A percentile compares a stretch with the other conserved stretches of the same genome.
phyloP scores from a whole-genome alignment of 805 yeast species.

The Kregervanrija fluxuum region DNA sequence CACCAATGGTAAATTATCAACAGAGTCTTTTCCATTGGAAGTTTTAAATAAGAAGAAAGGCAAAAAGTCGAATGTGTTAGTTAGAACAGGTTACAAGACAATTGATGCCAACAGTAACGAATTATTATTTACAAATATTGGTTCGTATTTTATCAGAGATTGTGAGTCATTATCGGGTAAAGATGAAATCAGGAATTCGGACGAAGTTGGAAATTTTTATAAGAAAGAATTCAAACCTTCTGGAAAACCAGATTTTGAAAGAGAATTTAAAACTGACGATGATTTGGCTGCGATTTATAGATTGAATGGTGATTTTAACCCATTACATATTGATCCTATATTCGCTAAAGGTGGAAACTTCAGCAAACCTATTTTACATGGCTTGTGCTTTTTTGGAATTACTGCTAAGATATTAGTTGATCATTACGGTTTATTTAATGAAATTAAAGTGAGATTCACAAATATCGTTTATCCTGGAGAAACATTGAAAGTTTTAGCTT shows the following conservation, averaged over 20 bases:
- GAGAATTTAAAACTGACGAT: slow-evolving; percentile 46
- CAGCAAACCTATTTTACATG: slow-evolving; percentile 84
- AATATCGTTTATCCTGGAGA: slow-evolving; percentile 95
- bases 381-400: slow-evolving; percentile 82
- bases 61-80: slow-evolving; percentile 57
- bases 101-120: slow-evolving; percentile 64
- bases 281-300: slow-evolving; percentile 89
- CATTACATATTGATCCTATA: slow-evolving; percentile 88
- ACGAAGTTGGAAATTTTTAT: slow-evolving; percentile 47
- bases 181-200: slow-evolving; percentile 35
- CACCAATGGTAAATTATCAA: slow-evolving; percentile 53
- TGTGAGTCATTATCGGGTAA: slow-evolving; percentile 52
- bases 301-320: slow-evolving; percentile 89
- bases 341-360: slow-evolving; percentile 87
- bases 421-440: slow-evolving; percentile 72
- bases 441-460: slow-evolving; percentile 84
- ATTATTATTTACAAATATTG: slow-evolving; percentile 68
- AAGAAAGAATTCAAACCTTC: slow-evolving; percentile 43
- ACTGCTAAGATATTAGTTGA: slow-evolving; percentile 70
- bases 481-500: slow-evolving; percentile 68
- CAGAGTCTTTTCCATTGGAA: slow-evolving; percentile 62
- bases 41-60: slow-evolving; percentile 65
- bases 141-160: slow-evolving; percentile 78
- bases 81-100: slow-evolving; percentile 68
- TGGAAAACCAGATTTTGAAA: slow-evolving; percentile 59